Evolutionary conservation across 148 eudicot species (phyloP).

Genomic region (Rhododendron kiyosumense): DNA sequence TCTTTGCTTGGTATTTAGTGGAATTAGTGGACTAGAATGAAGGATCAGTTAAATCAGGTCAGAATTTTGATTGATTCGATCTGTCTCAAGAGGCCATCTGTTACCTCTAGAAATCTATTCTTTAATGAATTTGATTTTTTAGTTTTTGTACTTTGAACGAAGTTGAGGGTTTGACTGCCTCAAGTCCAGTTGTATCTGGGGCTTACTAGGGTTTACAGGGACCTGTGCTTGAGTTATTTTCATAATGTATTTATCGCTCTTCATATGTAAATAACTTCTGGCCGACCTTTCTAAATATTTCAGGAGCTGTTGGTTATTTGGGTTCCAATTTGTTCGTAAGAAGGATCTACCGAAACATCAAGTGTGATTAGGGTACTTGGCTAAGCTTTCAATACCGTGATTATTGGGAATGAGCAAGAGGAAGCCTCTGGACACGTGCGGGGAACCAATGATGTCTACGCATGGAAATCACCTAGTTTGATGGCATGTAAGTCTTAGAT

Average conservation of each 20-base stretch:
- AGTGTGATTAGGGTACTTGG: constrained; percentile 33
- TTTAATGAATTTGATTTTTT: too few species aligned
- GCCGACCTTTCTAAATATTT: background rate
- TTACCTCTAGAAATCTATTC: background rate
- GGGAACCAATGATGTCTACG: background rate
- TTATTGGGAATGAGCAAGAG: background rate
- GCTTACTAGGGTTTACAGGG: background rate
- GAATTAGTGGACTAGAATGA: background rate
- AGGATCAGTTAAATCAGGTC: background rate
- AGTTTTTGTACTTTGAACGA: background rate
- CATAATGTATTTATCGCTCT: background rate
- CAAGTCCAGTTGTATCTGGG: background rate
- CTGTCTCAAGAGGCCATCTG: background rate
- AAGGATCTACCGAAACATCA: constrained; percentile 43
- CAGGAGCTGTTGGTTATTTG: constrained; percentile 47
- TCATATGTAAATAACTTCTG: background rate
- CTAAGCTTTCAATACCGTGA: background rate
- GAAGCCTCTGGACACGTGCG: background rate
- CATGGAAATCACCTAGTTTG: constrained; percentile 6
- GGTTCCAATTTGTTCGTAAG: constrained; percentile 46
- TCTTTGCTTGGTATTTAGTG: background rate
- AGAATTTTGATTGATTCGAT: background rate
- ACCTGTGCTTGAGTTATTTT: background rate
- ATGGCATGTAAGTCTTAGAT: constrained; percentile 6
- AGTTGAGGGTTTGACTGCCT: background rate